phyloP scores from a whole-genome alignment of 2,329 filamentous ascomycete species.

The Curvularia hawaiiensis region DNA sequence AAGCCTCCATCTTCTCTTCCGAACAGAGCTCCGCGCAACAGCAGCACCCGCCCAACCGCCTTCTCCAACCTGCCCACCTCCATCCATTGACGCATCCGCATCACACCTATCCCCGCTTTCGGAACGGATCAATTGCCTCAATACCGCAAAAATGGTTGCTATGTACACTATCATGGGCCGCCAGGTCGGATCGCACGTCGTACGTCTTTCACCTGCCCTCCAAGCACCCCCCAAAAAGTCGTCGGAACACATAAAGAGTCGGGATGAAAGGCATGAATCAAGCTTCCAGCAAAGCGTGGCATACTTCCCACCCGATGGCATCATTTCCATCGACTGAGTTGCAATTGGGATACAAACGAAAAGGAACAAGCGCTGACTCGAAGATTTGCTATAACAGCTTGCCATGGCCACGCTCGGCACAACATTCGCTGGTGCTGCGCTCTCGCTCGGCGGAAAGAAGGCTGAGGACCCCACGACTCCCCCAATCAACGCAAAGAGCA shows the following conservation, averaged over 20 bases:
- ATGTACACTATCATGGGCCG: slow-evolving; percentile 58
- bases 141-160: slow-evolving; percentile 54
- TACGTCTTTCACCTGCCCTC: slow-evolving; percentile 44
- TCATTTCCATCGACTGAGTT: background rate
- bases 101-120: slow-evolving; percentile 21
- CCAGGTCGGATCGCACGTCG: slow-evolving; percentile 60
- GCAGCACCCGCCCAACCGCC: slow-evolving; percentile 14
- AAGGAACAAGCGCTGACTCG: background rate
- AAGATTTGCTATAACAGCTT: slow-evolving; percentile 53
- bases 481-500: slow-evolving; percentile 67
- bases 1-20: slow-evolving; percentile 26
- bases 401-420: slow-evolving; percentile 59
- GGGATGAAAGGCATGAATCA: background rate
- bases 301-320: background rate
- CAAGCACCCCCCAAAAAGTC: slow-evolving; percentile 22
- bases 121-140: slow-evolving; percentile 19
- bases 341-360: background rate
- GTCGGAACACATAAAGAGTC: background rate
- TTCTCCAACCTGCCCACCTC: slow-evolving; percentile 14
- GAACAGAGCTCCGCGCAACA: slow-evolving; percentile 30
- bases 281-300: background rate
- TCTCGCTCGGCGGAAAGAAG: slow-evolving; percentile 50
- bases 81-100: slow-evolving; percentile 40
- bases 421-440: slow-evolving; percentile 42
- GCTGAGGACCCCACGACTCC: slow-evolving; percentile 51